Evolutionary conservation across 441 rosid species (phyloP).

Genomic region (Syzygium malaccense): DNA sequence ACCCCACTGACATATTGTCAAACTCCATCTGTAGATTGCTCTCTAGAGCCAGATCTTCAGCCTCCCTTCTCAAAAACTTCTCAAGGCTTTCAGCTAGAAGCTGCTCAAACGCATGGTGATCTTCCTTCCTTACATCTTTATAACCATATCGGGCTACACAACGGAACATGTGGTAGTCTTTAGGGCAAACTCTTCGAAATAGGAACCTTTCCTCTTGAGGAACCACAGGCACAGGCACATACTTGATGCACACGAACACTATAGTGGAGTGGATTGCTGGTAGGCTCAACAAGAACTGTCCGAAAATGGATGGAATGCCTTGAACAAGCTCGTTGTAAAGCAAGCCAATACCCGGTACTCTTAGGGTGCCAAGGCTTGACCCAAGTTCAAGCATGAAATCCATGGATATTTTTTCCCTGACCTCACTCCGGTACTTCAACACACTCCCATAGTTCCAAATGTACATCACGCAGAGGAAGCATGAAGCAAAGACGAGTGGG

Average conservation of each 20-base stretch:
- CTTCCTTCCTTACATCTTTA: conserved; percentile 86
- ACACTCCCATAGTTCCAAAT: conserved; percentile 95
- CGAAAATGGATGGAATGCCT: conserved; percentile 84
- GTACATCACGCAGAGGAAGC: conserved; percentile 80
- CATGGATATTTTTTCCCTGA: conserved; percentile 79
- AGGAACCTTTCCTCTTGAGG: conserved; percentile 88
- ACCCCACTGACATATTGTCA: conserved; percentile 32
- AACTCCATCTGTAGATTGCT: conserved; percentile 24
- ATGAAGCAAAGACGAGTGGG: conserved; percentile 69
- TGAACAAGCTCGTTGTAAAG: conserved; percentile 84
- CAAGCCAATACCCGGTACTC: conserved; percentile 84
- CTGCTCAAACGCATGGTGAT: conserved; percentile 72
- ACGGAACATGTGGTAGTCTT: conserved; percentile 90
- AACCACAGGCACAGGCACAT: conserved; percentile 87
- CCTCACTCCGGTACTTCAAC: conserved; percentile 85
- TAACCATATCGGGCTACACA: conserved; percentile 90
- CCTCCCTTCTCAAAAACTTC: conserved; percentile 70
- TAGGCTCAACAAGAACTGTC: conserved; percentile 77
- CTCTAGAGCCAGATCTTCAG: conserved; percentile 70
- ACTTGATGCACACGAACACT: conserved; percentile 87
- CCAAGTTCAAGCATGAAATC: conserved; percentile 89
- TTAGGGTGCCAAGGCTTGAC: conserved; percentile 68
- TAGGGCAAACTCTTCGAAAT: conserved; percentile 80
- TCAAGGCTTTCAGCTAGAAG: conserved; percentile 78
- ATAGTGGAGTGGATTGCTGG: conserved; percentile 90